Base-by-base conservation (phyloP, 495 filamentous ascomycete species). In the Aspergillus sclerotioniger region DNA sequence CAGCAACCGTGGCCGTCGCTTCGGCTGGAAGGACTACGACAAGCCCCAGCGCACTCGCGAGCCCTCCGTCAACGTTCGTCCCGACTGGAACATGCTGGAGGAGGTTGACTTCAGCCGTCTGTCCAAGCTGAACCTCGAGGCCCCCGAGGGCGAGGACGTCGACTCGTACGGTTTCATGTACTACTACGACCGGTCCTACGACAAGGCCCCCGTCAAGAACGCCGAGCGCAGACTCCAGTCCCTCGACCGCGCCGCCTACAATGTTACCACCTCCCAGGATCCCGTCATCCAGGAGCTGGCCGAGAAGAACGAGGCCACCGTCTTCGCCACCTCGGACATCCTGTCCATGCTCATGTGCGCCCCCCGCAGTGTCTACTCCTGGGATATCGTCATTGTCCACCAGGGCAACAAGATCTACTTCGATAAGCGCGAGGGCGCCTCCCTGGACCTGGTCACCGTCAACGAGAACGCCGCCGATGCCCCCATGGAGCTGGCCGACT, bases 311-410 rank as follows among this genome's bases (percentile, higher is more conserved):
- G 91, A 96, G 72, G 94, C 93, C 15, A 96, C 91, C 60, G 91
- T 98, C 64, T 98, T 98, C 70, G 92, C 95, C 56, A 96, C 93
- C 10, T 90, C 97, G 71, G 95, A 87, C 73, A 92, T 98, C 66
- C 84, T 98, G 51, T 96, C 92, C 54, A 97, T 97, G 93, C 87
- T 98, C 63, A 98, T 98, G 94, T 98, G 95, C 74, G 86, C 94
- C 17, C 89, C 95, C 39, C 87, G 94, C 54, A 94, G 90, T 37
- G 90, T 98, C 47, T 96, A 97, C 81, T 90, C 92, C 12, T 98
- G 94, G 94, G 94, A 98, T 74, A 86, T 98, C 58, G 88, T 98
- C 68, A 93, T 98, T 60, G 75, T 88, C 52, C 84, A 87, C 64
- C 89, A 93, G 69, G 90, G 89, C 69, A 89, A 91, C 85, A 97